Percentiles rank a stretch among this genome's conserved stretches.
Conservation (phyloP, 2,329 filamentous ascomycete genomes). For the Emergomyces orientalis region DNA sequence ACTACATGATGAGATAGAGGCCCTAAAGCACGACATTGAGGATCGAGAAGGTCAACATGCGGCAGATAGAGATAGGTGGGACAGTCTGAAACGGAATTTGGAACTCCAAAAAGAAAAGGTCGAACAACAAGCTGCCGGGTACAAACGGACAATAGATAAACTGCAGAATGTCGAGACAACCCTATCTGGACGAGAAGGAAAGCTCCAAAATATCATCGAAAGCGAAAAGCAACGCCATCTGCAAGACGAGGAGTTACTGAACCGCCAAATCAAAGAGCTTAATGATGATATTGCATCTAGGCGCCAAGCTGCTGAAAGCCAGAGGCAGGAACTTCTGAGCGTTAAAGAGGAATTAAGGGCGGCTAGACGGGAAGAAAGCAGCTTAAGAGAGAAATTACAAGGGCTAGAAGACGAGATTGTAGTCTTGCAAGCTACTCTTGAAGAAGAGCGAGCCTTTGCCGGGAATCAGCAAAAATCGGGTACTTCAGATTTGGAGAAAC, state of each 20-base stretch:
- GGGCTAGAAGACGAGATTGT: constrained; percentile 68
- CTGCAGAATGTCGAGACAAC: constrained; percentile 59
- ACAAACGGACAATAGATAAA: constrained; percentile 62
- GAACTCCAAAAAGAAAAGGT: constrained; percentile 57
- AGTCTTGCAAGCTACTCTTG: constrained; percentile 56
- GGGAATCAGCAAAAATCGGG: constrained; percentile 49
- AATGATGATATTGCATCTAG: constrained; percentile 61
- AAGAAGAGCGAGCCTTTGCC: constrained; percentile 55
- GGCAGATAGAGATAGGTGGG: constrained; percentile 64
- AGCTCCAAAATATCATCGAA: constrained; percentile 57
- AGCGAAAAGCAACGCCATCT: constrained; percentile 63
- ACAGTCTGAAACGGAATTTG: constrained; percentile 54
- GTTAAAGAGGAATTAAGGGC: constrained; percentile 63
- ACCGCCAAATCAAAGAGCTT: constrained; percentile 64
- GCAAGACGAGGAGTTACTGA: constrained; percentile 60
- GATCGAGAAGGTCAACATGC: constrained; percentile 63
- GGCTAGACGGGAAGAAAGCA: constrained; percentile 53
- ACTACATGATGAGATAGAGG: constrained; percentile 49
- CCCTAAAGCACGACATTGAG: constrained; percentile 55
- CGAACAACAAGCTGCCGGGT: constrained; percentile 56
- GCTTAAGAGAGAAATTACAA: constrained; percentile 56
- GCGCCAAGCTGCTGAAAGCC: constrained; percentile 54
- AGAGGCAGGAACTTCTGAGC: constrained; percentile 56
- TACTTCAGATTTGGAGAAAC: constrained; percentile 49
- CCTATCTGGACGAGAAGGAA: constrained; percentile 58